These are phyloP conservation scores for Pseudoscleropodium purum DNA, from an alignment of 225 moss, liverwort and hornwort species.

Conservation along the genomic window DNA sequence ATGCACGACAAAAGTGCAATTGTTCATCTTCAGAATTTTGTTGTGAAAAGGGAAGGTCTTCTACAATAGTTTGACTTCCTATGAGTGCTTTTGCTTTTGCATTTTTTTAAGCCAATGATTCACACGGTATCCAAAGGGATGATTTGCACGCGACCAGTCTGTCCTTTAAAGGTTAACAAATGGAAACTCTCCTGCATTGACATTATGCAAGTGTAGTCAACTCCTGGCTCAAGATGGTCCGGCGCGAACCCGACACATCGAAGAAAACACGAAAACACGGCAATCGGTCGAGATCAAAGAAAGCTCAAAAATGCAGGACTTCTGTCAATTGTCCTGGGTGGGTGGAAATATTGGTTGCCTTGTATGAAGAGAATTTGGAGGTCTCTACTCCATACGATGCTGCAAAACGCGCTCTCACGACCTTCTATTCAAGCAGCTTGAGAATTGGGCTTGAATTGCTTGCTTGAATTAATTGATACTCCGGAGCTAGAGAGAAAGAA, in stretches of 20 bases:
- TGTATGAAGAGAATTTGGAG: background rate
- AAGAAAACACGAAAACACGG: background rate
- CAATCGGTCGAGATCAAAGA: too few species aligned
- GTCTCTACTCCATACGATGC: background rate
- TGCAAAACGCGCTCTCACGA: background rate
- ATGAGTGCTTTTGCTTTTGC: too few species aligned
- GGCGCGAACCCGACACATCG: background rate
- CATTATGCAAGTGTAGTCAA: background rate
- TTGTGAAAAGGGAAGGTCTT: too few species aligned
- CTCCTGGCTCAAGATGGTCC: too few species aligned
- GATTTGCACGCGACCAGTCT: too few species aligned
- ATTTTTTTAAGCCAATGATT: too few species aligned
- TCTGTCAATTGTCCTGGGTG: background rate
- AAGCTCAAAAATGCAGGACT: background rate
- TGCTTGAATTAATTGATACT: background rate
- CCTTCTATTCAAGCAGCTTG: background rate
- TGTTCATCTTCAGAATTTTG: too few species aligned
- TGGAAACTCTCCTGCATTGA: too few species aligned
- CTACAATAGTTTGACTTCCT: too few species aligned
- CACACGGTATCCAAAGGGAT: too few species aligned
- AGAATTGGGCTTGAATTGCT: background rate
- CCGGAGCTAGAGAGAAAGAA: background rate
- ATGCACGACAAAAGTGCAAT: too few species aligned
- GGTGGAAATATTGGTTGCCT: background rate
- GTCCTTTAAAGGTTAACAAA: too few species aligned